Evolutionary conservation across 1,284 basidiomycete species (phyloP), one percentile per base, ranked within the genome.

Genomic region (Lentinus polychrous): DNA sequence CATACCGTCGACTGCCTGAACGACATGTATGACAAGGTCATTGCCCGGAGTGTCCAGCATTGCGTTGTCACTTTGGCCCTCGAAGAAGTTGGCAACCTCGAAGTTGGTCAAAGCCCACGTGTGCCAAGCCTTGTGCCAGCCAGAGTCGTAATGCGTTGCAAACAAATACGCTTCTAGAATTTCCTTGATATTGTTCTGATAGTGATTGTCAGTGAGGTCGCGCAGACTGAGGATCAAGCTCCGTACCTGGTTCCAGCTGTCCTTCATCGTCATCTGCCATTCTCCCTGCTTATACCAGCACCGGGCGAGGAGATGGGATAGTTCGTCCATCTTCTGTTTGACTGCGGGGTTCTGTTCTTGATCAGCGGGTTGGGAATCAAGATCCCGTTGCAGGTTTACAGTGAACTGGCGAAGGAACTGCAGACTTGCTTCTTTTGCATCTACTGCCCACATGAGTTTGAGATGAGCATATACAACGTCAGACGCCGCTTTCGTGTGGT

Each of bases 81-180:
- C 91, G 53, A 93, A 70, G 58, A 86, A 79, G n/a, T 79, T 77
- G 50, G 99, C 87, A 52, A 98, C 91, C 55, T 98, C 93, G 56
- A 96, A 96, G 66, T 98, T 98, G 10, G 94, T 89, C 50, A 99
- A 71, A 5, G 96, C 95, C 94, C 94, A 99, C 0, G 93, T 94
- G 65, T 99, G 95, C 95, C 95, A 98, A 14, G 95, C 96, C 67
- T 98, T 97, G 70, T 98, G 98, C 95, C 95, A 99, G 33, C 78
- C 77, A 4, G 87, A 81, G 65, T 99, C 96, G 54, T 93, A 91
- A 62, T 92, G 87, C 1, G 95, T 98, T 0, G 96, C 91, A 33
- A 89, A 74, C 47, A 81, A 76, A 68, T 96, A 99, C 23, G 91
- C 86, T 55, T 86, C 78, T 8, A 97, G 69, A 49, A 96, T 92